These are phyloP conservation scores for Alternaria alternata DNA, from an alignment of 2,329 filamentous ascomycete genomes.

Conservation along the genomic window DNA sequence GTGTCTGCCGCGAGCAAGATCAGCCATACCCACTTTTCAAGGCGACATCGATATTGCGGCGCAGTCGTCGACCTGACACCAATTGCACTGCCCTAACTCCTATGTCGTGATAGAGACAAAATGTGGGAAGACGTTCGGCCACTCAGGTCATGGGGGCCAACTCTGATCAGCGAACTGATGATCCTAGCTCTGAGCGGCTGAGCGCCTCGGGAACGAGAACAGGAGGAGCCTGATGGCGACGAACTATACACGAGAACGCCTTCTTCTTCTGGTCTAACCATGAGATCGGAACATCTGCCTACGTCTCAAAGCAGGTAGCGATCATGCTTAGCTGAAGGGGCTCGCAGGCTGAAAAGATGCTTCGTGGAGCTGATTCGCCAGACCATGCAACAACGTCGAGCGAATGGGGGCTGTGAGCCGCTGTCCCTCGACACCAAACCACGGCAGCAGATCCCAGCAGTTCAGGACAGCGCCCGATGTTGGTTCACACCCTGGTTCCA, in stretches of 20 bases:
- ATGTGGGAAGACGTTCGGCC: constrained; percentile 1
- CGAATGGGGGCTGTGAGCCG: constrained; percentile 11
- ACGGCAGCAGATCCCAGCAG: constrained; percentile 15
- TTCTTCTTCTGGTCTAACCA: constrained; percentile 13
- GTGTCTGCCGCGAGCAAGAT: constrained; percentile 16
- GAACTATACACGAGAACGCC: constrained; percentile 12
- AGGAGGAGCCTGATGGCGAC: constrained; percentile 7
- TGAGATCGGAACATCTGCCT: not conserved
- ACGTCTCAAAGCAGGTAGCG: constrained; percentile 8
- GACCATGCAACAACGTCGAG: constrained; percentile 13
- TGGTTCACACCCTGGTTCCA: constrained; percentile 14
- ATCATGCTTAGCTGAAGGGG: constrained; percentile 13
- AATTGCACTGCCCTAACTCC: not conserved
- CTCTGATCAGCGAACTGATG: constrained; percentile 22
- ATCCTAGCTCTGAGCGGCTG: constrained; percentile 21
- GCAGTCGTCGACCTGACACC: constrained; percentile 6
- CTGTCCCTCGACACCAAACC: constrained; percentile 4
- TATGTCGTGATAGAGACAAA: not conserved
- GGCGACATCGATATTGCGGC: constrained; percentile 16
- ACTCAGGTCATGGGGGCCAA: constrained; percentile 11
- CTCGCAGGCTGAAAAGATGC: constrained; percentile 10
- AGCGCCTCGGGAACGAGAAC: constrained; percentile 15
- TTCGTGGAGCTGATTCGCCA: constrained; percentile 19
- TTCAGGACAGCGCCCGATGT: constrained; percentile 13
- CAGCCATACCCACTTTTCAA: constrained; percentile 12